Conservation (phyloP, 1,284 basidiomycete genomes). For the Prillingera fragicola region DNA sequence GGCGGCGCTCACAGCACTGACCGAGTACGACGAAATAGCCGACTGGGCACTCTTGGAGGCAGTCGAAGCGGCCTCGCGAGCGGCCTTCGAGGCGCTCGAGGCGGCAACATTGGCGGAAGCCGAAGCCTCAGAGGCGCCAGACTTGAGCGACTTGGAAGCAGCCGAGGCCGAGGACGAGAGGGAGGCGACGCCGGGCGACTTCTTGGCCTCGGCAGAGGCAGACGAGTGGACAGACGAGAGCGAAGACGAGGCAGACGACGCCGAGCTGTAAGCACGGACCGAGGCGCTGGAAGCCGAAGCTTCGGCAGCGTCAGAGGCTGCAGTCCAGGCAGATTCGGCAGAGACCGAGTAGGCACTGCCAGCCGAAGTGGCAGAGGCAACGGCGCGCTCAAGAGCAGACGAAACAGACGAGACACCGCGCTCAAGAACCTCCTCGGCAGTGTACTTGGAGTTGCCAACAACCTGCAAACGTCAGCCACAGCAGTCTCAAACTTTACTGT, state of each 20-base stretch:
- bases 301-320: slow-evolving; percentile 8
- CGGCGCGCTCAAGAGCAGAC: slow-evolving; percentile 28
- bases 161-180: slow-evolving; percentile 34
- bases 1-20: slow-evolving; percentile 26
- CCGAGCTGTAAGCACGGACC: slow-evolving; percentile 22
- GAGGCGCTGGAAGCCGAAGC: slow-evolving; percentile 22
- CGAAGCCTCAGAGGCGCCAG: slow-evolving; percentile 43
- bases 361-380: slow-evolving; percentile 35
- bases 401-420: slow-evolving; percentile 41
- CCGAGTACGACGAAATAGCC: slow-evolving; percentile 32
- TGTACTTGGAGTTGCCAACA: slow-evolving; percentile 38
- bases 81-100: slow-evolving; percentile 35
- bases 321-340: slow-evolving; percentile 3
- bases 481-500: background rate
- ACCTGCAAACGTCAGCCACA: slow-evolving; percentile 17
- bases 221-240: slow-evolving; percentile 38
- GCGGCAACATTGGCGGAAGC: slow-evolving; percentile 40
- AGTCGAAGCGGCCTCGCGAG: slow-evolving; percentile 43
- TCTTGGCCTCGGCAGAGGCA: slow-evolving; percentile 31
- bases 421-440: slow-evolving; percentile 46
- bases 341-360: slow-evolving; percentile 17
- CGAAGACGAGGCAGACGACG: slow-evolving; percentile 34
- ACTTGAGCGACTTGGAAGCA: slow-evolving; percentile 39
- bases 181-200: slow-evolving; percentile 33
- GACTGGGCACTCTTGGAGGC: slow-evolving; percentile 29